Conservation (phyloP, 371 early-diverging fungal genomes). For the Dinochytrium kinnereticum region DNA sequence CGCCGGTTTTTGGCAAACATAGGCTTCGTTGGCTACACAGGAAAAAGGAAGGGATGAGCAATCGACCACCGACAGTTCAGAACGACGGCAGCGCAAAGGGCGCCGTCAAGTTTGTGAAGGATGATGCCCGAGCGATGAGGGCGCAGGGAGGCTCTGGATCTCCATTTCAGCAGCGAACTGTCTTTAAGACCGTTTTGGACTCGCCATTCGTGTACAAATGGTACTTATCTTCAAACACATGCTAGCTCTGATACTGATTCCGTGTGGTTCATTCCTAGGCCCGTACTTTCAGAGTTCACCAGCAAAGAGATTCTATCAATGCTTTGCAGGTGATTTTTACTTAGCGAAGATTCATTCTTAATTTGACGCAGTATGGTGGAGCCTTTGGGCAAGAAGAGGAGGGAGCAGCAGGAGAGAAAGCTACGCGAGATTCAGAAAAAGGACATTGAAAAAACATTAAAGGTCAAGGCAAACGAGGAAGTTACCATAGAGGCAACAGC, state of each 20-base stretch:
- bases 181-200: conserved; percentile 2
- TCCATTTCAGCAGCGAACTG: neutral
- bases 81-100: neutral
- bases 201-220: conserved; percentile 14
- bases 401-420: neutral
- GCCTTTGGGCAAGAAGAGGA: neutral
- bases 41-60: neutral
- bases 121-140: neutral
- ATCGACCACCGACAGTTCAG: no score
- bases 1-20: no score
- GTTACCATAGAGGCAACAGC: neutral
- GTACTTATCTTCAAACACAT: neutral
- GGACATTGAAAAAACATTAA: conserved; percentile 2
- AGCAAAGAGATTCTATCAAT: neutral
- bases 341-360: neutral
- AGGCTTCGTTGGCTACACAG: neutral
- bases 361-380: neutral
- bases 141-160: neutral
- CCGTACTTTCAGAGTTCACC: neutral
- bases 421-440: neutral
- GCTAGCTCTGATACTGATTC: no score
- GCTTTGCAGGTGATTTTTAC: neutral
- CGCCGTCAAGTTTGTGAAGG: neutral
- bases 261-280: no score
- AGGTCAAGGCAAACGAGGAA: conserved; percentile 8